phyloP scores from a whole-genome alignment of 1,284 basidiomycete species.

The Ceratobasidium sp. region DNA sequence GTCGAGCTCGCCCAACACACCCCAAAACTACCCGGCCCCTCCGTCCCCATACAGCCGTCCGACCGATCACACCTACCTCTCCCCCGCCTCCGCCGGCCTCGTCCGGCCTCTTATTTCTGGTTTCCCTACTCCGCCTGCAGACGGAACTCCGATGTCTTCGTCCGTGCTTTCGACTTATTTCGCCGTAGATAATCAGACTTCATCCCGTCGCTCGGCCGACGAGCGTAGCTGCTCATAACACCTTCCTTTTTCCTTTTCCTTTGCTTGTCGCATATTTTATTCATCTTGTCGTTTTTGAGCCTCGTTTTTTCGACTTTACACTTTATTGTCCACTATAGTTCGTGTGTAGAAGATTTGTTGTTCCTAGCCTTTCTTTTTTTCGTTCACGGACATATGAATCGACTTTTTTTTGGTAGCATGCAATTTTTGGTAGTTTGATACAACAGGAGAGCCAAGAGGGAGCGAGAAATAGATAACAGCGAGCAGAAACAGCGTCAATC shows the following conservation, averaged over 20 bases:
- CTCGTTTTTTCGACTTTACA: not conserved
- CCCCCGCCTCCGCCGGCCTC: conserved; percentile 7
- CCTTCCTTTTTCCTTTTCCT: not conserved
- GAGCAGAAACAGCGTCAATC: conserved; percentile 10
- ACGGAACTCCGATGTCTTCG: conserved; percentile 13
- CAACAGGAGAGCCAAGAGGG: not conserved
- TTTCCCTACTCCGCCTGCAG: conserved; percentile 19
- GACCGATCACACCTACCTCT: not conserved
- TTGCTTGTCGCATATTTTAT: conserved; percentile 24
- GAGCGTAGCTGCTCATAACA: conserved; percentile 5
- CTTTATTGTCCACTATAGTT: conserved; percentile 36
- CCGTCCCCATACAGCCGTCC: conserved; percentile 1
- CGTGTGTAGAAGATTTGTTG: conserved; percentile 23
- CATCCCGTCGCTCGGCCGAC: conserved; percentile 32
- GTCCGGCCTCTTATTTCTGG: conserved; percentile 2
- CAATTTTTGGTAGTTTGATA: not conserved
- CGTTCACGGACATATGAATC: conserved; percentile 27
- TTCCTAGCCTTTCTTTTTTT: not conserved
- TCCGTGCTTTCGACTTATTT: conserved; percentile 25
- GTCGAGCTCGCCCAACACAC: conserved; percentile 30
- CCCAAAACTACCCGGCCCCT: not conserved
- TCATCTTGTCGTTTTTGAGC: not conserved
- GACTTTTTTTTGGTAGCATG: not conserved
- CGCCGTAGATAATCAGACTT: conserved; percentile 24
- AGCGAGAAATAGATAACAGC: not conserved